Evolutionary conservation across 352 stramenopile genomes (phyloP), one percentile per base, ranked within the genome.

Genomic region (Lagenidium giganteum): DNA sequence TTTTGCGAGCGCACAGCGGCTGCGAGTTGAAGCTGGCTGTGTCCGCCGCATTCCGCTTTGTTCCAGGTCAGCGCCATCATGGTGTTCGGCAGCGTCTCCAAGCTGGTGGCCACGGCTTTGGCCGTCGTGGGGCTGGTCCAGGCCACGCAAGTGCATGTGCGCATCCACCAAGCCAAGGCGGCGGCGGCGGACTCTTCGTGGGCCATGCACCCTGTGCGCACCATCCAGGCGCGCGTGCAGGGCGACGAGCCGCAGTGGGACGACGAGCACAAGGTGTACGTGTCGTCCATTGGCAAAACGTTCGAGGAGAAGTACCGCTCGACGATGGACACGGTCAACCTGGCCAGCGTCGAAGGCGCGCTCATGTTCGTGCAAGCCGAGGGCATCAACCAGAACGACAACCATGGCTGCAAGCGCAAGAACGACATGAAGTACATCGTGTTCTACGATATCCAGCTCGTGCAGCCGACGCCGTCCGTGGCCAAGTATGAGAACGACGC

Each of bases 361-460:
- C 69, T 93, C 40, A 89, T 90, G 75, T 93, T 88, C 47, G 76
- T 93, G 4, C 77, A 90, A 56, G 76, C 77, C 2, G 80, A 93
- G 31, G 74, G 75, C 21, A 93, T 93, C 59, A 86, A 93, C 52
- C 43, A 64, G 23, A 61, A 71, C 16, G 60, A 78, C 33, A 58
- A 77, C 41, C 61, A 72, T 40, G 64, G 61, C 28, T 87, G 73
- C 42, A 23, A 73, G 28, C 73, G 69, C 47, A 89, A 85, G 59
- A 84, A 85, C 61, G 62, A 70, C 36, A 83, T 87, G 68, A 54
- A 72, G 42, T 81, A 84, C 54, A 38, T 89, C 0, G 63, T 70
- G n/a, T 83, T 89, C 42, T 85, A 87, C 56, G 60, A 85, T 51
- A 68, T 83, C 34, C 70, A 42, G 22, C 67, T 89, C 26, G 68